Evolutionary conservation across 805 yeast species (phyloP).

Genomic region (Candida insectalens): DNA sequence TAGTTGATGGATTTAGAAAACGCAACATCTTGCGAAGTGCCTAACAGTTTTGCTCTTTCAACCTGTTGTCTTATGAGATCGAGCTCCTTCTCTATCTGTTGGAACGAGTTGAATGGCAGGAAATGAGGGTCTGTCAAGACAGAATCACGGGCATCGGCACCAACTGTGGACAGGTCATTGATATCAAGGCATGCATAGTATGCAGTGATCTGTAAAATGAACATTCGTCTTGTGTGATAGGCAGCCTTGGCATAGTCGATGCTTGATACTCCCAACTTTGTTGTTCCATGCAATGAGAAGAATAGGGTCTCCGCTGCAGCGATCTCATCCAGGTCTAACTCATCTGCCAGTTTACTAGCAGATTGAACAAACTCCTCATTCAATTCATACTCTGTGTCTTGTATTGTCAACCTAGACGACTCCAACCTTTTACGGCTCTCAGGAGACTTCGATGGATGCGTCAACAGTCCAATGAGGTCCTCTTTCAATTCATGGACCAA

Average conservation of each 20-base stretch:
- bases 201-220: conserved; percentile 57
- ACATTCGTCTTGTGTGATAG: conserved; percentile 61
- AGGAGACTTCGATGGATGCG: conserved; percentile 34
- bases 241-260: conserved; percentile 58
- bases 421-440: conserved; percentile 38
- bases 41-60: conserved; percentile 40
- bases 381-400: conserved; percentile 47
- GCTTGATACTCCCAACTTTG: conserved; percentile 35
- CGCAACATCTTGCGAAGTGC: conserved; percentile 34
- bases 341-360: conserved; percentile 49
- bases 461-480: conserved; percentile 36
- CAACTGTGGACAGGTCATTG: background rate
- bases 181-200: conserved; percentile 24
- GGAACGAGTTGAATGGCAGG: conserved; percentile 37
- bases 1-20: conserved; percentile 42
- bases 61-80: conserved; percentile 42
- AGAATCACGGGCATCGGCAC: background rate
- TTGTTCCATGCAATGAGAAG: conserved; percentile 21
- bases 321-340: conserved; percentile 68
- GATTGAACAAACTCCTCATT: conserved; percentile 57
- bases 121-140: conserved; percentile 13
- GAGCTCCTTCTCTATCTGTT: conserved; percentile 46
- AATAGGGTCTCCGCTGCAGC: conserved; percentile 61
- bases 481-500: conserved; percentile 22
- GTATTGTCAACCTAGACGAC: conserved; percentile 36